Base-by-base conservation (phyloP, 2,329 filamentous ascomycete species). In the Colletotrichum viniferum region DNA sequence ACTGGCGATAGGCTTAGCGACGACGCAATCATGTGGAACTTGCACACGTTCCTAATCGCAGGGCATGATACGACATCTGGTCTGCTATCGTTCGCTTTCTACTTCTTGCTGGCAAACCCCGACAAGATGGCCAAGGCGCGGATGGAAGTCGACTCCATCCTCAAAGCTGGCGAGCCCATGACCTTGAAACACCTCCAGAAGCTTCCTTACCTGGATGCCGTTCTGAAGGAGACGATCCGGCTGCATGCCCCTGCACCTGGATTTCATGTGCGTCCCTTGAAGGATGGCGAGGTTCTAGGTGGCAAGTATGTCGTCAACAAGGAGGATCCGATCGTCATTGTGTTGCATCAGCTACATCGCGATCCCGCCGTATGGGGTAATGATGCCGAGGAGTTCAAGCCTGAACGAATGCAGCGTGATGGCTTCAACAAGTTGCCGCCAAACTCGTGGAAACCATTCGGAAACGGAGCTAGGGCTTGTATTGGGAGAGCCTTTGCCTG, bases 401-500 rank as follows among this genome's bases (percentile, higher is more conserved):
- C 94, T 0, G 94, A 95, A 81, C 87, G 94, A 12, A 94, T 95
- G 93, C 83, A 93, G 1, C 92, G 94, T 52, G 93, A 92, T 16
- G 87, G 90, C 28, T 95, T 95, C 79, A 87, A 91, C 18, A 87
- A 87, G 4, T 81, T 92, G 26, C 69, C 88, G 88, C 36, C 94
- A 91, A 77, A 79, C 7, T 69, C 71, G 2, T 64, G 61, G 92
- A 94, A 94, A 83, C 93, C 94, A 4, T 96, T 96, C 78, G 94
- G 94, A 2, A 94, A 94, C 73, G 94, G 94, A 2, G 87, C 89
- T 77, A 86, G 94, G 69, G 92, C 87, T 2, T 96, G 94, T 78
- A 95, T 96, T 76, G 94, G 94, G 5, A 86, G 93, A 2, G 88
- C 91, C 0, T 96, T 96, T 81, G 93, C 94, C 2, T 94, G 92